Conservation (phyloP, 202 grass and related monocot genomes). For the Setaria viridis region DNA sequence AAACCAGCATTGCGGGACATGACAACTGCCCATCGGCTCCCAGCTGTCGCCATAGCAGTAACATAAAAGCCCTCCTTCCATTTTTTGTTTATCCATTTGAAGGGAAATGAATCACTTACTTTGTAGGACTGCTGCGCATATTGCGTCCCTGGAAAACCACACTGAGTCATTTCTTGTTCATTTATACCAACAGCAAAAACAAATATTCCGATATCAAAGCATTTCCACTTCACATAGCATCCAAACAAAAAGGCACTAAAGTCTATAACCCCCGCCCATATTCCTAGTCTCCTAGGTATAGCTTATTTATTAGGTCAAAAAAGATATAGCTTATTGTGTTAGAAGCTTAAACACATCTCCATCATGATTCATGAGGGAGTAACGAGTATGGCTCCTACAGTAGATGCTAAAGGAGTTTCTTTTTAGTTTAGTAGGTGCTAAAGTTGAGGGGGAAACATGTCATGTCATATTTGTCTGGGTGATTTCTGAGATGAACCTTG, state of each 20-base stretch:
- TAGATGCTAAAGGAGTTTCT: conserved; percentile 23
- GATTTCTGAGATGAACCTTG: conserved; percentile 20
- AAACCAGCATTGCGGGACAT: conserved; percentile 97
- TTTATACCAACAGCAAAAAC: conserved; percentile 27
- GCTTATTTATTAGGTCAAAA: not conserved
- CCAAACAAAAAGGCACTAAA: conserved; percentile 16
- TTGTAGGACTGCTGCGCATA: conserved; percentile 97
- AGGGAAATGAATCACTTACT: conserved; percentile 96
- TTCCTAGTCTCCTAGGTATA: not conserved
- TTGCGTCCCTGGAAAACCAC: conserved; percentile 67
- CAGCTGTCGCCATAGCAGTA: conserved; percentile 94
- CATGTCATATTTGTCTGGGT: not conserved
- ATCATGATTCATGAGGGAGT: not conserved
- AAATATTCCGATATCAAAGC: conserved; percentile 31
- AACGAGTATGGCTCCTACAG: not conserved
- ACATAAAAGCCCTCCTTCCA: conserved; percentile 99
- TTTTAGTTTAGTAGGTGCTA: not conserved
- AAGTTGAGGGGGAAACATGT: conserved; percentile 14
- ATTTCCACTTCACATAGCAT: conserved; percentile 23
- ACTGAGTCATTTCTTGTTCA: conserved; percentile 45
- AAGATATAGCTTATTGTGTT: not conserved
- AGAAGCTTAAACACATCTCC: conserved; percentile 17
- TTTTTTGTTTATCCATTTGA: conserved; percentile 99
- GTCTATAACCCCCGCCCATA: not conserved
- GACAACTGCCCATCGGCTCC: conserved; percentile 86